phyloP scores from a whole-genome alignment of 1,284 basidiomycete species.

The Wolfiporia cocos region DNA sequence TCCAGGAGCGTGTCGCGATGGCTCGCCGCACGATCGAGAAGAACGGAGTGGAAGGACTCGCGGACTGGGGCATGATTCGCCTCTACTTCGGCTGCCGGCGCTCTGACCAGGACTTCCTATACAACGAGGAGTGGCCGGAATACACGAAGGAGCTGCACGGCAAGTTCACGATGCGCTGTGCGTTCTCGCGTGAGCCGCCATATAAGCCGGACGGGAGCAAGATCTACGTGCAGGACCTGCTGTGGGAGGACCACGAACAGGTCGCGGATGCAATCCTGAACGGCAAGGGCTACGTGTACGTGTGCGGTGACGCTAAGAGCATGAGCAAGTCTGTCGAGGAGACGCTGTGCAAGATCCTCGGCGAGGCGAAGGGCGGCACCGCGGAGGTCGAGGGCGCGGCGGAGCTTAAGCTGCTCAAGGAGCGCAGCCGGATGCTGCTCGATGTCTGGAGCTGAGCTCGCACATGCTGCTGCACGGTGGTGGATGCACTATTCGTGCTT shows the following conservation, averaged over 20 bases:
- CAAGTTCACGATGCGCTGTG: constrained; percentile 85
- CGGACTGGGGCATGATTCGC: constrained; percentile 92
- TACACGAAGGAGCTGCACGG: constrained; percentile 85
- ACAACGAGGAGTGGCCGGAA: constrained; percentile 91
- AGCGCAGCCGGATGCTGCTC: constrained; percentile 75
- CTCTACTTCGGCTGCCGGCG: constrained; percentile 96
- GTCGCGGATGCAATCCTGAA: constrained; percentile 88
- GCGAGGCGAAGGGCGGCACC: constrained; percentile 86
- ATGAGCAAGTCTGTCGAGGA: constrained; percentile 97
- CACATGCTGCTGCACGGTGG: too few relatives aligned
- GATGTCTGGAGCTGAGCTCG: constrained; percentile 59
- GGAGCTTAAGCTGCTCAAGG: constrained; percentile 92
- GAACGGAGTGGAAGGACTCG: constrained; percentile 86
- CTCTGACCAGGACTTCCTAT: constrained; percentile 87
- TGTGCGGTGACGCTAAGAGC: constrained; percentile 94
- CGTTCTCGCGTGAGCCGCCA: constrained; percentile 87
- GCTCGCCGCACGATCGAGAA: constrained; percentile 92
- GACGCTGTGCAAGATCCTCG: constrained; percentile 79
- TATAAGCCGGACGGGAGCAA: constrained; percentile 90
- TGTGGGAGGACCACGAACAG: constrained; percentile 81
- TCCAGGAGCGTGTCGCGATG: constrained; percentile 95
- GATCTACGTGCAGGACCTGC: constrained; percentile 95
- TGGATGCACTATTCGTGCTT: too few relatives aligned
- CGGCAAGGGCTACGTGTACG: constrained; percentile 91
- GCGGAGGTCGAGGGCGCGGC: constrained; percentile 83